Conservation (phyloP, 345 rosid genomes). For the Camelina hispida region DNA sequence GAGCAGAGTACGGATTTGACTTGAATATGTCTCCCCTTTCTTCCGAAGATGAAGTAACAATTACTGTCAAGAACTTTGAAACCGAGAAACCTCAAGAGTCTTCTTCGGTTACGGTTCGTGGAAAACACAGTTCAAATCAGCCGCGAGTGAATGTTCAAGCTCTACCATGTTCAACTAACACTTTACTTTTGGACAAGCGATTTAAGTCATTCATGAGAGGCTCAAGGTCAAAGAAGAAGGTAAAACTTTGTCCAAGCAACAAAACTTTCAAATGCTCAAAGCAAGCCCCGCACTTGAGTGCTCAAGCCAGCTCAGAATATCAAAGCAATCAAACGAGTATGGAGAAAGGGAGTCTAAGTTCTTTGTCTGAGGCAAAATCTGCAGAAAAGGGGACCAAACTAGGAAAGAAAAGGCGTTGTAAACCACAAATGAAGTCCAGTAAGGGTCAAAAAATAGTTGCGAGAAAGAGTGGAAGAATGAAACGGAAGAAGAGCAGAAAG, state of each 20-base stretch:
- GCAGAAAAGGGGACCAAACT: not conserved
- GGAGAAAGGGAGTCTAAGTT: conserved; percentile 27
- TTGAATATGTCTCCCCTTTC: conserved; percentile 40
- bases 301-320: conserved; percentile 35
- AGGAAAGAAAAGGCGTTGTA: conserved; percentile 14
- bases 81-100: conserved; percentile 30
- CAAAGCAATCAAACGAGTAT: conserved; percentile 10
- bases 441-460: not conserved
- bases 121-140: not conserved
- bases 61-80: not conserved
- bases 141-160: conserved; percentile 22
- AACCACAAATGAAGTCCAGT: conserved; percentile 11
- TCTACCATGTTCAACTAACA: conserved; percentile 34
- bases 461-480: conserved; percentile 24
- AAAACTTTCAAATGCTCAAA: conserved; percentile 25
- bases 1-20: conserved; percentile 36
- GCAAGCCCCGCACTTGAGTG: conserved; percentile 12
- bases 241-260: conserved; percentile 28
- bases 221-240: conserved; percentile 35
- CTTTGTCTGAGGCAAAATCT: conserved; percentile 1
- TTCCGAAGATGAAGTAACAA: conserved; percentile 17
- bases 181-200: conserved; percentile 16
- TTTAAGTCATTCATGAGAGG: conserved; percentile 16
- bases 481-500: conserved; percentile 49
- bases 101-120: not conserved